Base-by-base conservation (phyloP, 805 yeast species). In the Saccharomycopsis schoenii region DNA sequence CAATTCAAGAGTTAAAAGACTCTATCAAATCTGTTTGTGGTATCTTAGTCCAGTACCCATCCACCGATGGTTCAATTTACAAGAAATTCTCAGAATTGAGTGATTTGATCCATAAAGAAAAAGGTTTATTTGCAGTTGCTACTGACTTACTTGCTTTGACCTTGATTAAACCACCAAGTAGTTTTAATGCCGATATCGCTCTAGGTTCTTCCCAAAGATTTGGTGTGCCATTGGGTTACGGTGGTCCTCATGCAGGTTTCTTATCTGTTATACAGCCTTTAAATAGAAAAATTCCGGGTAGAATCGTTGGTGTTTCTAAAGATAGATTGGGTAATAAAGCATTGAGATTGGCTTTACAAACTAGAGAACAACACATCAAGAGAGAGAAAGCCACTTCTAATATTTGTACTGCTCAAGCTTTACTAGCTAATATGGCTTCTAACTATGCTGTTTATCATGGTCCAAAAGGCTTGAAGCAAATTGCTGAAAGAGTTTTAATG, bases 191-290 rank as follows among this genome's bases (percentile, higher is more conserved):
- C 52, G 99, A 94, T 72, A 87, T 94, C 58, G 97, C 87, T 1
- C 77, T 94, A 55, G 99, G 99, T 56, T 83, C 91, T 9, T 81
- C 97, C 4, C 99, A 94, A 78, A 81, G 99, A 73, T 90, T 94
- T 68, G 99, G 99, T 69, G 97, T 93, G 47, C 98, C 99, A 60
- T 82, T 93, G 77, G 99, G 98, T 6, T 94, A 84, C 71, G 99
- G 99, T 69, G 99, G 99, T 21, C 99, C 99, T 2, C 99, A 94
- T 73, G 98, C 99, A 56, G 99, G 97, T 0, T 94, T 89, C 75
- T 92, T 94, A 68, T 89, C 98, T 9, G 96, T 93, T 50, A 80
- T 83, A n/a, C 83, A 84, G 62, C 80, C 83, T 60, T 79, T 87
- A 67, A 89, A 89, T 70, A 83, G 99, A 71, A 94, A 92, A 74